Conservation (phyloP, 345 rosid species). For the Aethionema arabicum region DNA sequence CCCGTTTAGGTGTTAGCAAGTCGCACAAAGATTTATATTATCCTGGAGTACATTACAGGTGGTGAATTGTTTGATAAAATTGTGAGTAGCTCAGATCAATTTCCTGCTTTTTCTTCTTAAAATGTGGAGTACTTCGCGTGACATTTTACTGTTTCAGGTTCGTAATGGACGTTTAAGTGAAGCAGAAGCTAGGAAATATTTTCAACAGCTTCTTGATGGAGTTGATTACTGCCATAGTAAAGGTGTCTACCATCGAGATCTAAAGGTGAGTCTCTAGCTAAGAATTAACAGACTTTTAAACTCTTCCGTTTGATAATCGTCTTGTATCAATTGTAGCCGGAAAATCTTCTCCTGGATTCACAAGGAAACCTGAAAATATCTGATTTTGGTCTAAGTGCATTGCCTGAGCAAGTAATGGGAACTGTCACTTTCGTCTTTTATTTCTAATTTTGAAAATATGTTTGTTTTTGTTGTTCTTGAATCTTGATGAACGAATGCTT, state of each 20-base stretch:
- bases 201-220: conserved; percentile 97
- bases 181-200: conserved; percentile 81
- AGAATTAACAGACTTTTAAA: not conserved
- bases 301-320: conserved; percentile 26
- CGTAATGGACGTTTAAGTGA: conserved; percentile 86
- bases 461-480: not conserved
- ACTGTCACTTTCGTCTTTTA: not conserved
- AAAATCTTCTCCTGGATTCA: conserved; percentile 90
- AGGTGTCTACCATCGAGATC: conserved; percentile 94
- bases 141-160: conserved; percentile 48
- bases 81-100: conserved; percentile 50
- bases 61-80: conserved; percentile 97
- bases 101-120: not conserved
- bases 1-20: conserved; percentile 77
- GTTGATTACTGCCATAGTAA: conserved; percentile 93
- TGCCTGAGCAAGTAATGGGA: conserved; percentile 67
- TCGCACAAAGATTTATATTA: conserved; percentile 88
- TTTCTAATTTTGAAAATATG: not conserved
- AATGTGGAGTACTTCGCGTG: not conserved
- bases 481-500: conserved; percentile 8
- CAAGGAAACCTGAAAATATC: conserved; percentile 88
- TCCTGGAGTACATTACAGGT: conserved; percentile 93
- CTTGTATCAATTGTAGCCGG: conserved; percentile 58
- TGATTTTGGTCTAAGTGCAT: conserved; percentile 95
- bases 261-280: conserved; percentile 54